Evolutionary conservation across 129 eudicot species (phyloP).

Genomic region (Flaveria bidentis): DNA sequence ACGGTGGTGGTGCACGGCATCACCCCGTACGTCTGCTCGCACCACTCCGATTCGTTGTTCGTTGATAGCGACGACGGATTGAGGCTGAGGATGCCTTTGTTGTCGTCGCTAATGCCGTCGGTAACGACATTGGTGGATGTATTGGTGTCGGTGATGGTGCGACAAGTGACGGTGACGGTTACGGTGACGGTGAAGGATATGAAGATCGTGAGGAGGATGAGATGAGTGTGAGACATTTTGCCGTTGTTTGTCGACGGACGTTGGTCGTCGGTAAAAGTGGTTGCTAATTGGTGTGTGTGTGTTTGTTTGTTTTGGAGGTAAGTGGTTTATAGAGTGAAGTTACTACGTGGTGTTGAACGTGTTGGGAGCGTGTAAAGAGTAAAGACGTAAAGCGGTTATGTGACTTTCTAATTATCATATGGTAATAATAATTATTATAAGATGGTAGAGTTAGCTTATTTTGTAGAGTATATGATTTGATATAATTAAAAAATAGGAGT

Average conservation of each 20-base stretch:
- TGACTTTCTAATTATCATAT: too few relatives aligned
- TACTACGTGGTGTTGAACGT: too few relatives aligned
- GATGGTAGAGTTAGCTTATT: too few relatives aligned
- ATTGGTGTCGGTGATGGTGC: slow-evolving; percentile 40
- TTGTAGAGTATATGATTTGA: too few relatives aligned
- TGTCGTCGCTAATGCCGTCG: slow-evolving; percentile 41
- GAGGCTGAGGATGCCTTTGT: slow-evolving; percentile 13
- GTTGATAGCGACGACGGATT: slow-evolving; percentile 11
- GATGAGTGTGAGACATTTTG: slow-evolving; percentile 22
- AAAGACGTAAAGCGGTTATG: too few relatives aligned
- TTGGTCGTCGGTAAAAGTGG: too few relatives aligned
- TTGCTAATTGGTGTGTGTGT: background rate
- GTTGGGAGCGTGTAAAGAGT: too few relatives aligned
- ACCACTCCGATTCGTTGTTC: slow-evolving; percentile 29
- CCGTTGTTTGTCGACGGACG: background rate
- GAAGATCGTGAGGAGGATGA: slow-evolving; percentile 33
- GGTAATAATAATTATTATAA: too few relatives aligned
- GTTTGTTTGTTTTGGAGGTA: too few relatives aligned
- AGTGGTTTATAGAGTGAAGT: too few relatives aligned
- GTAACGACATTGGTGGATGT: slow-evolving; percentile 33
- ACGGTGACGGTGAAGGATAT: slow-evolving; percentile 18
- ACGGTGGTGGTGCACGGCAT: slow-evolving; percentile 71
- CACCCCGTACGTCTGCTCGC: slow-evolving; percentile 75
- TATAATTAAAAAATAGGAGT: too few relatives aligned
- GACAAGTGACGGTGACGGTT: slow-evolving; percentile 32